Evolutionary conservation across 805 yeast species (phyloP), one percentile per base, ranked within the genome.

Genomic region (Komagataella ulmi): DNA sequence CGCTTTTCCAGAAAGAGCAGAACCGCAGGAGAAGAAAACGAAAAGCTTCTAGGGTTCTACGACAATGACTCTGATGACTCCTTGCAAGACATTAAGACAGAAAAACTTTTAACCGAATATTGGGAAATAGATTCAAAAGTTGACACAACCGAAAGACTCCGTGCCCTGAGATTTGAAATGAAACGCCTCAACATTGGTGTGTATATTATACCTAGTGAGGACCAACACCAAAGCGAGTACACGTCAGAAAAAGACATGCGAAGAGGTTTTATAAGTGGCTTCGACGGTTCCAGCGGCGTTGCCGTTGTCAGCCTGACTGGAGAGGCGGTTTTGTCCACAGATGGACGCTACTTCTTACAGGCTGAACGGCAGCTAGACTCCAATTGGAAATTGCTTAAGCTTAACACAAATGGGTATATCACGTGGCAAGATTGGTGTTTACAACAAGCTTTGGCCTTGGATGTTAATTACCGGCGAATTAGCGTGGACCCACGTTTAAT

Each of bases 261-360:
- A 57, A 64, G 84, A 58, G 69, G 74, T 30, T 80, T 77, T 54
- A 76, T 80, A 44, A 69, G 76, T 46, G 85, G 85, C 0, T 80
- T 80, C 60, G 72, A 71, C 54, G 85, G 85, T 17, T 72, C 79
- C 54, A 81, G 83, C 6, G 85, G 85, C 53, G 67, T 79, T 46
- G 83, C 84, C 8, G 64, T 80, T 24, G 68, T 80, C 44, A 68
- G 69, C 51, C 12, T 45, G 23, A 46, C 48, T 14, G 88, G 88
- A 1, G 77, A 79, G 48, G 95, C 96, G 12, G 86, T 85, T 0
- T 68, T 93, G 50, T 81, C 95, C 7, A 93, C 99, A 0, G 99
- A 93, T 66, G 98, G 98, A 1, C 75, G 99, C 57, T 93, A 93
- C 69, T 93, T 88, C 65, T 71, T 87, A 54, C 99, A 93, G 68